Percentiles rank a stretch among this genome's conserved stretches.
These are phyloP conservation scores for Aspergillus puulaauensis DNA, from an alignment of 2,329 filamentous ascomycete species.

Conservation along the genomic window DNA sequence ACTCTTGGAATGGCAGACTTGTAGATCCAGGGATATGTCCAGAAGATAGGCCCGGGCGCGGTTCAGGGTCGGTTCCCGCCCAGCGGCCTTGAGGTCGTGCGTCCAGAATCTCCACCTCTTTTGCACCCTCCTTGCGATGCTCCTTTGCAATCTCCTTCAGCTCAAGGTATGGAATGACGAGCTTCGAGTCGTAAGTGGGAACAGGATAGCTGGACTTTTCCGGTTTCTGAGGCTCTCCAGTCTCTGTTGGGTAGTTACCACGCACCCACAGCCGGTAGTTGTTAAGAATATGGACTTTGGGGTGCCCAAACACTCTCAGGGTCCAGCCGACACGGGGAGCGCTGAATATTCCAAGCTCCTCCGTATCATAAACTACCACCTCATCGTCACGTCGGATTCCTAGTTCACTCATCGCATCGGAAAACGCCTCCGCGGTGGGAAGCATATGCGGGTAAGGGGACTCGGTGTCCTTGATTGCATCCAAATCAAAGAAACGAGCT, in stretches of 20 bases:
- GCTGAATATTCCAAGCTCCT: constrained; percentile 90
- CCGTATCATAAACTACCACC: constrained; percentile 90
- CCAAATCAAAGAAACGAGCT: constrained; percentile 93
- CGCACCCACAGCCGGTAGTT: constrained; percentile 96
- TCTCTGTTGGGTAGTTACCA: constrained; percentile 76
- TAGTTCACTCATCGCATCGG: constrained; percentile 81
- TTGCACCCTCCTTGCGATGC: constrained; percentile 75
- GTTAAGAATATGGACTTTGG: constrained; percentile 84
- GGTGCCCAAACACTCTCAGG: constrained; percentile 82
- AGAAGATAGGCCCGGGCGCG: constrained; percentile 78
- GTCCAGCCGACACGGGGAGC: constrained; percentile 95
- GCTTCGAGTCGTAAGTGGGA: constrained; percentile 59
- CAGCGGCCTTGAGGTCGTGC: constrained; percentile 79
- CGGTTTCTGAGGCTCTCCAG: constrained; percentile 53
- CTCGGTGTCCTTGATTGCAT: constrained; percentile 81
- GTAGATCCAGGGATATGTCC: constrained; percentile 90
- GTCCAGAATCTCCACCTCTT: constrained; percentile 85
- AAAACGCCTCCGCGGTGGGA: constrained; percentile 76
- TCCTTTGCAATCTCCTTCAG: constrained; percentile 75
- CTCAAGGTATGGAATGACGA: constrained; percentile 78
- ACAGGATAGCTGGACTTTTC: constrained; percentile 48
- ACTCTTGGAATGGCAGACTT: constrained; percentile 73
- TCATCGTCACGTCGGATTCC: constrained; percentile 85
- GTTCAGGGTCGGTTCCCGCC: constrained; percentile 80
- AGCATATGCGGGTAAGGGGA: constrained; percentile 97